Base-by-base conservation (phyloP, 2,329 filamentous ascomycete species). In the Phaeoacremonium minimum region DNA sequence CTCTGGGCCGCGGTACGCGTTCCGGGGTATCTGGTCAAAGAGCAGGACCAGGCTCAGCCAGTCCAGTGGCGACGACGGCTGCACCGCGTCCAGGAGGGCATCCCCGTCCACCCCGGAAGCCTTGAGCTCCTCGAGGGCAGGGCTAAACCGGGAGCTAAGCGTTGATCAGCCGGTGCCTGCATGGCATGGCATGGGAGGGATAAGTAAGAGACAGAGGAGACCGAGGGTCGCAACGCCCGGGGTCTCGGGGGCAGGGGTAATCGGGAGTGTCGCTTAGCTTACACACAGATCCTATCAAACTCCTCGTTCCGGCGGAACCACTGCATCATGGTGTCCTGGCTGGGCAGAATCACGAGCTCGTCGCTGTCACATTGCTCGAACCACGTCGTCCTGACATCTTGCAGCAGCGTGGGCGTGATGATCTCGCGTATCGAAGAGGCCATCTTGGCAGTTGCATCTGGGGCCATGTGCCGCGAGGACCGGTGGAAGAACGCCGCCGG, bases 21-120 rank as follows among this genome's bases (percentile, higher is more conserved):
- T 76, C 3, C 74, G 64, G 1, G 73, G 60, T 29, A 77, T 60
- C 44, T 78, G 74, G 42, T 78, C 74, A 4, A 78, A 59, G 7
- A 78, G 56, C 6, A 78, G 40, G 7, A 70, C 46, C 4, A 77
- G 48, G 31, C 60, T 60, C 5, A 78, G 57, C 41, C 42, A 46
- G 36, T 44, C 44, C 14, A 42, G 16, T 42, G 46, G 33, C 35
- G 40, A 33, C 26, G 32, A 14, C 41, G 51, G 46, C 35, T 42
- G 16, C 19, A 41, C 26, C 28, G 37, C 19, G 39, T 28, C 6
- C 16, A 41, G 33, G 19, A 41, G 33, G 39, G 33, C 35, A 11
- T 42, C 19, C 17, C 29, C 7, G 18, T 32, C 32, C 34, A 17
- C 9, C 15, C 6, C 13, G 12, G 33, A 37, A 5, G 34, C 13